Percentiles rank a stretch among this genome's conserved stretches.
Conservation (phyloP, 1,284 basidiomycete species). For the Volvariella volvacea region DNA sequence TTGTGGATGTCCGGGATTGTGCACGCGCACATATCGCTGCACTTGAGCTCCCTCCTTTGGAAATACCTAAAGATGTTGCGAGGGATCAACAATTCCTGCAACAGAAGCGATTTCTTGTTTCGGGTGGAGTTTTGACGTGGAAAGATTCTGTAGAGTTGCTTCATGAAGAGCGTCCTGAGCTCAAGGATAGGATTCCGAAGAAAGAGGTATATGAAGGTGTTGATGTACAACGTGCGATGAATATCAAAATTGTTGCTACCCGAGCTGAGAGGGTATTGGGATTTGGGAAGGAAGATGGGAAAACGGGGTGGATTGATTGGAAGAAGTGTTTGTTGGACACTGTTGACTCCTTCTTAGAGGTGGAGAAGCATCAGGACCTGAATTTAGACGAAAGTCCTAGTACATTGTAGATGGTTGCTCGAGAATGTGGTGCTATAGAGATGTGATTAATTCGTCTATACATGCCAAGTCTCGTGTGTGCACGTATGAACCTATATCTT, state of each 20-base stretch:
- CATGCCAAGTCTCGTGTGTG: too few relatives aligned
- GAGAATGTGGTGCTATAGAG: too few relatives aligned
- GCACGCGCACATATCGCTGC: slow-evolving; percentile 21
- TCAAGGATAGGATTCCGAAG: not conserved
- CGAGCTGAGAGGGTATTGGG: slow-evolving; percentile 15
- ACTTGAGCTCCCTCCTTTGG: slow-evolving; percentile 10
- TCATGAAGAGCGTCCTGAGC: not conserved
- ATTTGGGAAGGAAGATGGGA: too few relatives aligned
- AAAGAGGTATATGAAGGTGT: not conserved
- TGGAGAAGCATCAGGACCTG: slow-evolving; percentile 11
- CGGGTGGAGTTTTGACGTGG: not conserved
- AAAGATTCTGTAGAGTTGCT: not conserved
- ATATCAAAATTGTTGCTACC: slow-evolving; percentile 9
- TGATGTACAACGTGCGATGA: not conserved
- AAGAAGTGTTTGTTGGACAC: slow-evolving; percentile 17
- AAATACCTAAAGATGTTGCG: slow-evolving; percentile 5
- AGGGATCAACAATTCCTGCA: slow-evolving; percentile 11
- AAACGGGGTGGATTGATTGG: slow-evolving; percentile 16
- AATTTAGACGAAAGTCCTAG: too few relatives aligned
- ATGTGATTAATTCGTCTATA: too few relatives aligned
- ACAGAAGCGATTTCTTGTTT: not conserved
- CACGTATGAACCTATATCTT: too few relatives aligned
- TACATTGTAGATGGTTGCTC: too few relatives aligned
- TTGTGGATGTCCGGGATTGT: slow-evolving; percentile 21
- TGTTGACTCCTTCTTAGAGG: slow-evolving; percentile 14